Evolutionary conservation across 75 land plant species (phyloP), one percentile per base, ranked within the genome.

Genomic region (Cryptomeria japonica): DNA sequence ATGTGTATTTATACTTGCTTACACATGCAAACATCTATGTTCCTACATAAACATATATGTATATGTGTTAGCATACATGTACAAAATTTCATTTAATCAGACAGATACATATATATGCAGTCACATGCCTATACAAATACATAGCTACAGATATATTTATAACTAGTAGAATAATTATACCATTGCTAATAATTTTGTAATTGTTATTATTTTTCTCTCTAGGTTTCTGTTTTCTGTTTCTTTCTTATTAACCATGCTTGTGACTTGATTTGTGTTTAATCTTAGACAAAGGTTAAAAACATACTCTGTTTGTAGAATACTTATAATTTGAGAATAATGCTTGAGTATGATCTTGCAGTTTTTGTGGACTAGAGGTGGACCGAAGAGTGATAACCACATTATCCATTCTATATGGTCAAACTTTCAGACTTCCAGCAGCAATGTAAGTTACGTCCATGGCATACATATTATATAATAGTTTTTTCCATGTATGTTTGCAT

Each of bases 381-480:
- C 90, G 14, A 92, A 89, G 28, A 94, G 95, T 78, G 85, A 49
- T 15, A 47, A 86, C 36, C 94, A 93, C 87, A 58, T 97, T 44
- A 85, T 98, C 75, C 99, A 98, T 88, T 98, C 99, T 39, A 91
- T 98, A 32, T 98, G 99, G 99, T 97, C 95, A 36, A 98, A 98
- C 87, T 98, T 98, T 92, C 99, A 98, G 92, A 95, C 99, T 44
- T 95, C 97, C 41, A 90, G 91, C 13, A 94, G 88, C 61, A 98
- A 98, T 92, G 99, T 98, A 86, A 92, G 96, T 56, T 15, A 31
- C 2, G 49, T 36, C 49, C 36, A 38, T 31, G 46, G 16, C 22
- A 6, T 15, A 31, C 31, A 38, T n/a, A 12, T 87, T 7, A 44
- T 87, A 25, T 56, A 3, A n/a, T 31, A 58, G 34, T 18, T 9